phyloP scores from a whole-genome alignment of 345 rosid genomes.

The Euphorbia pulcherrima region DNA sequence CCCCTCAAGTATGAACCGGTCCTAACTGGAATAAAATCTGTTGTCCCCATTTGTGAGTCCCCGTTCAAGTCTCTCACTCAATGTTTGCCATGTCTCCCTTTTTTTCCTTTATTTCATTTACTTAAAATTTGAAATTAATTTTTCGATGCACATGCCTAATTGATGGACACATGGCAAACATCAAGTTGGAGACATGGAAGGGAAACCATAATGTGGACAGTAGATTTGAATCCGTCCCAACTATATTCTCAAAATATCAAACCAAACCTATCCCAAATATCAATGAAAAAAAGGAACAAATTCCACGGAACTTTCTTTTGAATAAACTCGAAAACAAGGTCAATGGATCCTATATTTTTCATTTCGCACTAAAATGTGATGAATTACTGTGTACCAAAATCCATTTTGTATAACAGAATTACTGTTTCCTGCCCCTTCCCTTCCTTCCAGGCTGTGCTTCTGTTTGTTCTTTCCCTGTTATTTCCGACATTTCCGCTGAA shows the following conservation, averaged over 20 bases:
- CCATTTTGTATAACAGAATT: constrained; percentile 13
- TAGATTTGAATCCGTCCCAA: no score
- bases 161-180: no score
- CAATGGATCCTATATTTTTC: not conserved
- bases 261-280: not conserved
- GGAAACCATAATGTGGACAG: no score
- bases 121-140: no score
- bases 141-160: no score
- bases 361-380: not conserved
- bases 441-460: constrained; percentile 70
- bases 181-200: no score
- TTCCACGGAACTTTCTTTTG: not conserved
- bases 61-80: no score
- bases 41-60: no score
- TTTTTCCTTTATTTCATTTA: no score
- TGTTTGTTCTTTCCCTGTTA: constrained; percentile 66
- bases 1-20: not conserved
- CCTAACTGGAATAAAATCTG: not conserved
- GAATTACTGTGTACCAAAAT: not conserved
- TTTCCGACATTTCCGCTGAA: constrained; percentile 73
- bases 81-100: no score
- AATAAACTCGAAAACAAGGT: not conserved
- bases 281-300: not conserved
- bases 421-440: constrained; percentile 93
- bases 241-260: not conserved